Evolutionary conservation across 139 green algal species (phyloP).

Genomic region (Auxenochlorella protothecoides): DNA sequence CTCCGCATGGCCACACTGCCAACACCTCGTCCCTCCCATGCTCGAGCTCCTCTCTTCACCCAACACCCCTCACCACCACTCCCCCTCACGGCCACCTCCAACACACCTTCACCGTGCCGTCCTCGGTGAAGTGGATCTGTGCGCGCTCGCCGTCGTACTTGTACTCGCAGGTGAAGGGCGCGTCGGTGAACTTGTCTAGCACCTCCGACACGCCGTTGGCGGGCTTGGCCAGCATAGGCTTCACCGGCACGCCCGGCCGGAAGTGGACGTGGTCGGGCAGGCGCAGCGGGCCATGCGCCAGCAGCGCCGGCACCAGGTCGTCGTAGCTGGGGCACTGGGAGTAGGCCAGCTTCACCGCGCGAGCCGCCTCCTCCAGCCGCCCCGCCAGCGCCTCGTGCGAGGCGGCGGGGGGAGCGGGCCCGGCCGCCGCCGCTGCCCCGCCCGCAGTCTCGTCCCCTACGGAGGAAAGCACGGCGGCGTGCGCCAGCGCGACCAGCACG

Average conservation of each 20-base stretch:
- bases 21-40: too few relatives aligned
- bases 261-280: constrained; percentile 63
- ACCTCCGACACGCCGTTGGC: constrained; percentile 76
- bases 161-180: constrained; percentile 94
- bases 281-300: constrained; percentile 43
- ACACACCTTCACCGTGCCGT: constrained; percentile 37
- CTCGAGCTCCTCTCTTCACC: too few relatives aligned
- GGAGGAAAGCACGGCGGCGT: constrained; percentile 61
- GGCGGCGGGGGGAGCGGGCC: not conserved
- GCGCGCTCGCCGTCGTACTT: constrained; percentile 96
- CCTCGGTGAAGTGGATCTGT: constrained; percentile 69
- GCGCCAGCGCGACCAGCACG: constrained; percentile 79
- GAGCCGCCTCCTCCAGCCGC: constrained; percentile 51
- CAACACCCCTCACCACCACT: too few relatives aligned
- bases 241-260: constrained; percentile 72
- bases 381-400: constrained; percentile 36
- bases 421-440: constrained; percentile 1
- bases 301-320: constrained; percentile 71
- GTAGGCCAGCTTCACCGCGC: constrained; percentile 73
- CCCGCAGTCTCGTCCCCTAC: constrained; percentile 23
- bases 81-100: not conserved
- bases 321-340: constrained; percentile 85
- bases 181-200: constrained; percentile 80
- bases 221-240: constrained; percentile 93
- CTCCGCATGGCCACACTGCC: too few relatives aligned